Base-by-base conservation (phyloP, 1,284 basidiomycete species). In the Fomitiporia mediterranea region DNA sequence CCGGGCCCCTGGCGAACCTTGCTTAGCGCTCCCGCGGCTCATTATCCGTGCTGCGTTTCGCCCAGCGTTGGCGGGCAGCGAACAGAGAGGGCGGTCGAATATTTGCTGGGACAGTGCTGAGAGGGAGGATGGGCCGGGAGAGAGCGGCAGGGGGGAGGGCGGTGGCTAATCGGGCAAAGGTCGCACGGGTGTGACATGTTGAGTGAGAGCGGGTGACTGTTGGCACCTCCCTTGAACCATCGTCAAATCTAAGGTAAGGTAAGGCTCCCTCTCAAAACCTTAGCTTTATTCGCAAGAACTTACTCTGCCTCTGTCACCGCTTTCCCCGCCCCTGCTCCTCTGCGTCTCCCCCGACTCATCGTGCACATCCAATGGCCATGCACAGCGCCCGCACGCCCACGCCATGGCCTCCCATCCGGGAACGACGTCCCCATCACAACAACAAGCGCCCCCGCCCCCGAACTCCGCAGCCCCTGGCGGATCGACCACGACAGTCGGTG, bases 381-480 rank as follows among this genome's bases (percentile, higher is more conserved):
- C 40, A 27, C 15, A 32, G 30, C 30, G 17, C n/a, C 8, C 42
- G 2, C 2, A 28, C 30, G 15, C 30, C 51, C 28, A 44, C 51
- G n/a, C n/a, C 9, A 53, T 53, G 51, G 39, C 40, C 30, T 53
- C 51, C 51, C 51, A 53, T 42, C 40, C 40, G 30, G 40, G 40
- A 23, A 43, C 39, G 23, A 44, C 51, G 4, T 53, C 51, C 25
- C 40, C 51, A 53, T 44, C 51, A 44, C 32, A 34, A 23, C 40
- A 40, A 35, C 51, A 53, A 23, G 21, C 51, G 19, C 40, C 38
- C 4, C 40, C 39, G 28, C 30, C 51, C 13, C 23, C 51, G 15
- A 42, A 40, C 4, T 35, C 40, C 27, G 25, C 42, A 17, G 40
- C 40, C 40, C 25, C 44, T 13, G 44, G 44, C 8, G 44, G 25